phyloP scores from a whole-genome alignment of 164 flowering plant genomes.

The Umbellularia californica region DNA sequence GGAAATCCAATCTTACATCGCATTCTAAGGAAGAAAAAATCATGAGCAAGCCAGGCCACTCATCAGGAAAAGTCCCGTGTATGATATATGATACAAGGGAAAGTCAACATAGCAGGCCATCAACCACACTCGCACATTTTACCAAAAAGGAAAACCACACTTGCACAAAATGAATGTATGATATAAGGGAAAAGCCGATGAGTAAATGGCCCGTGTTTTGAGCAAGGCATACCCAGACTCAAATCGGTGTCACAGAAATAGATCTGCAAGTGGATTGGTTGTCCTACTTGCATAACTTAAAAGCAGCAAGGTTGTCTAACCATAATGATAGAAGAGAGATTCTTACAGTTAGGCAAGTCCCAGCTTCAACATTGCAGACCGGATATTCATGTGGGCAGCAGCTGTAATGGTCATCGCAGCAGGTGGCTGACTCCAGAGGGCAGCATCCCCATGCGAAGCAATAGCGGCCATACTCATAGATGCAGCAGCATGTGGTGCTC shows the following conservation, averaged over 20 bases:
- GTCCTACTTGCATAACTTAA: neutral
- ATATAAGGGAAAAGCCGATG: too few species aligned
- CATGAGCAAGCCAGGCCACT: neutral
- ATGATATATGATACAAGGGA: too few species aligned
- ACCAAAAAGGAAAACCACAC: too few species aligned
- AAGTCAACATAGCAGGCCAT: neutral
- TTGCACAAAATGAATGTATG: neutral
- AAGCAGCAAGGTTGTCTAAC: neutral
- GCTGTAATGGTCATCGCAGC: slow-evolving; percentile 79
- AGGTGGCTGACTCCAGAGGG: slow-evolving; percentile 82
- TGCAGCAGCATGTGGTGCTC: slow-evolving; percentile 78
- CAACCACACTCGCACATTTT: too few species aligned
- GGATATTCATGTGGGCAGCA: slow-evolving; percentile 97
- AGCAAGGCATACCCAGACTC: neutral
- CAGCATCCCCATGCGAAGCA: slow-evolving; percentile 97
- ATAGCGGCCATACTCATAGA: slow-evolving; percentile 32
- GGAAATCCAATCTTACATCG: too few species aligned
- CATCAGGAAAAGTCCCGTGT: neutral
- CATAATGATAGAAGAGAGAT: neutral
- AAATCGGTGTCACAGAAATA: neutral
- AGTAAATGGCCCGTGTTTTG: too few species aligned
- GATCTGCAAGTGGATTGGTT: neutral
- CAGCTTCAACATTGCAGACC: slow-evolving; percentile 56
- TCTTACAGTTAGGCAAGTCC: slow-evolving; percentile 64
- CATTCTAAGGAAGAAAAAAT: neutral